Base-by-base conservation (phyloP, 495 filamentous ascomycete genomes). In the Podospora pseudocomata region DNA sequence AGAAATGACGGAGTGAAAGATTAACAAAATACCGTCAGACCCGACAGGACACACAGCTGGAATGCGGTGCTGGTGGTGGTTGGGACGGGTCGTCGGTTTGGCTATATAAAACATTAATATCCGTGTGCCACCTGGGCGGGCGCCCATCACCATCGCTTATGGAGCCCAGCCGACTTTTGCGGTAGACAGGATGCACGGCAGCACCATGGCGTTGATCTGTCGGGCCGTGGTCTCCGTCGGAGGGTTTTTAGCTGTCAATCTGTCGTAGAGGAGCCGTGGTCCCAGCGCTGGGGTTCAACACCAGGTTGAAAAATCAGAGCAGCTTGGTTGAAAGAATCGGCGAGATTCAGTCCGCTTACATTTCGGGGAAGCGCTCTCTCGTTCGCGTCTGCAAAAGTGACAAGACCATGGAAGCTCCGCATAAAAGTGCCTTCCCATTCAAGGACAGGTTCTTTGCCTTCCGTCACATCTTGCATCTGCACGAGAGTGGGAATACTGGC, bases 21-120 rank as follows among this genome's bases (percentile, higher is more conserved):
- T 56, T 19, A 15, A 4, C 54, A 13, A 3, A 15, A 20, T 56
- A 18, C 15, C 19, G 54, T 32, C 30, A 32, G 1, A 32, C 30
- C 30, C 30, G 30, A 18, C 54, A 56, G 19, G 54, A 56, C 54
- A 56, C 4, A 20, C 54, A 32, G 15, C 54, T 18, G 54, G 54
- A 56, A 56, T 56, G 54, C 54, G 54, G 54, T 56, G 54, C 5
- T 18, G 54, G 19, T 18, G 19, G 19, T 56, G 54, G 54, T 18
- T 6, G 30, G 30, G 15, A 56, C 54, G 54, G 54, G 19, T 1
- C 16, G 15, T 56, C 55, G 18, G 55, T 19, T 26, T 58, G 16
- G 55, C n/a, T 20, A 58, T 20, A 58, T 20, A 58, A 58, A 58
- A 58, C 55, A 58, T 58, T 58, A 19, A 58, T 58, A 58, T 58